These are phyloP conservation scores for Lobosporangium transversale DNA, from an alignment of 192 early-diverging fungal genomes.

Conservation along the genomic window DNA sequence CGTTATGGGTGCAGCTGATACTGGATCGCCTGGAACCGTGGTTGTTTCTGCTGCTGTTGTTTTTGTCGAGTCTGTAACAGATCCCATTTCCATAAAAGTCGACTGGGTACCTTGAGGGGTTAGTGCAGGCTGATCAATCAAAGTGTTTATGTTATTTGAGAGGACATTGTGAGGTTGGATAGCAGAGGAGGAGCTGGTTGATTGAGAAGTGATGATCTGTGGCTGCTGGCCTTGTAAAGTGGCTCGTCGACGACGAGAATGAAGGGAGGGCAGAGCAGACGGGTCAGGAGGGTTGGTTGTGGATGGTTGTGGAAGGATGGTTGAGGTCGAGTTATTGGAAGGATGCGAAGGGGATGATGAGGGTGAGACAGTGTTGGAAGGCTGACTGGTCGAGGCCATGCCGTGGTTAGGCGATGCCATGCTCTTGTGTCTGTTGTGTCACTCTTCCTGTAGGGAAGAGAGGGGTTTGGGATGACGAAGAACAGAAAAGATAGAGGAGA, in stretches of 20 bases:
- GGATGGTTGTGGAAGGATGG: constrained; percentile 14
- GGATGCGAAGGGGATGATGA: not conserved
- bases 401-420: constrained; percentile 33
- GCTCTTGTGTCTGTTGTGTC: constrained; percentile 7
- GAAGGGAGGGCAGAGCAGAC: constrained; percentile 19
- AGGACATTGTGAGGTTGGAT: not conserved
- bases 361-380: not conserved
- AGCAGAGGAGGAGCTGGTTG: constrained; percentile 1
- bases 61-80: constrained; percentile 7
- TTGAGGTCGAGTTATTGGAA: not conserved
- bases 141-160: constrained; percentile 1
- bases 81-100: constrained; percentile 31
- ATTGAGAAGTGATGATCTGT: constrained; percentile 17
- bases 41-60: constrained; percentile 7
- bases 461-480: too few relatives aligned
- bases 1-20: not conserved
- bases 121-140: constrained; percentile 36
- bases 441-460: too few relatives aligned
- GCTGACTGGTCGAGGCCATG: constrained; percentile 5
- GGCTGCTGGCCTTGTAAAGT: constrained; percentile 42
- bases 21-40: constrained; percentile 7
- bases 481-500: not conserved
- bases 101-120: constrained; percentile 18
- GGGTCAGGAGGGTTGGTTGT: constrained; percentile 6
- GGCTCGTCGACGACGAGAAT: constrained; percentile 43